Percentiles rank a stretch among this genome's conserved stretches.
phyloP scores from a whole-genome alignment of 768 basidiomycete species.

The Psilocybe sp. region DNA sequence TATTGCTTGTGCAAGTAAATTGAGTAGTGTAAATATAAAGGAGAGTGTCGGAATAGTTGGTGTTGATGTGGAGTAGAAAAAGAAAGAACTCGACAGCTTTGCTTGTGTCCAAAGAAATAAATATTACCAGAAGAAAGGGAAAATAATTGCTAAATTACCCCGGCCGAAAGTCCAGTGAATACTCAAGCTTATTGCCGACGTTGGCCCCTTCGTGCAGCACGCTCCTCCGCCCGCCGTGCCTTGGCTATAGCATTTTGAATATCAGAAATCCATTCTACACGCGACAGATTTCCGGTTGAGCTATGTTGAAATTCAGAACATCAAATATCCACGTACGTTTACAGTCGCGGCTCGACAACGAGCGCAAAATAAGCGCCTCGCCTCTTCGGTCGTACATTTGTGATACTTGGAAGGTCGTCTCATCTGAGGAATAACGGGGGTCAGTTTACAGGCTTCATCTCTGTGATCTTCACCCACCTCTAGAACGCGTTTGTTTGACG shows the following conservation, averaged over 20 bases:
- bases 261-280: conserved; percentile 34
- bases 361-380: conserved; percentile 61
- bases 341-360: conserved; percentile 56
- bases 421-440: no score
- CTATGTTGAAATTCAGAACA: background rate
- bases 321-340: conserved; percentile 29
- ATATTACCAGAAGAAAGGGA: background rate
- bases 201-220: conserved; percentile 25
- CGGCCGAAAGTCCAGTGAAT: background rate
- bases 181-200: conserved; percentile 7
- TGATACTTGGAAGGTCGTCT: conserved; percentile 62
- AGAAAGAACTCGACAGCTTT: no score
- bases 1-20: background rate
- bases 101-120: background rate
- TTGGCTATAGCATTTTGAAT: conserved; percentile 37
- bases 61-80: background rate
- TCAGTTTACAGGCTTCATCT: background rate
- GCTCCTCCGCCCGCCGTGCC: conserved; percentile 45
- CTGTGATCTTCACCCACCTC: conserved; percentile 35
- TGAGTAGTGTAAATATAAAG: conserved; percentile 8
- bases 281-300: background rate
- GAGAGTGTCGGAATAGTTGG: conserved; percentile 12
- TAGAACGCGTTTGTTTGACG: conserved; percentile 46
- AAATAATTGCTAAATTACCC: conserved; percentile 5
- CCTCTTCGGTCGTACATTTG: conserved; percentile 74